Conservation (phyloP, 2,329 filamentous ascomycete genomes). For the Didymella arachidicola region DNA sequence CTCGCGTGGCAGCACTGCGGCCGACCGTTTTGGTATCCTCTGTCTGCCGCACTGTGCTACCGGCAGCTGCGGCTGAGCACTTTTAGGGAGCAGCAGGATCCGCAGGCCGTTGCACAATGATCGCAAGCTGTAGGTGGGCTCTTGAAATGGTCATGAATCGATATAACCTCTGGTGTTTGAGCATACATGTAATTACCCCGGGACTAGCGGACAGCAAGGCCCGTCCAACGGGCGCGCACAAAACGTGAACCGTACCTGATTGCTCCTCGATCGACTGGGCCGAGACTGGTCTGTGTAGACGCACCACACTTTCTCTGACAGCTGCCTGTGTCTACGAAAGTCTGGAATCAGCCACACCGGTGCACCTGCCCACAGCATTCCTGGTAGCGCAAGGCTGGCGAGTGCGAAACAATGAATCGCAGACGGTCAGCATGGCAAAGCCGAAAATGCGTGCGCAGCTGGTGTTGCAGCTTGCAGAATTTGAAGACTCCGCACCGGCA, state of each 20-base stretch:
- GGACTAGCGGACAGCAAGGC: neutral
- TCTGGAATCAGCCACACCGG: conserved; percentile 14
- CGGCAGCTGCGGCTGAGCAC: conserved; percentile 5
- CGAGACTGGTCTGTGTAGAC: conserved; percentile 9
- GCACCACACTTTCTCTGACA: conserved; percentile 11
- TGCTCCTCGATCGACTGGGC: conserved; percentile 1
- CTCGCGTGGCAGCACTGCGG: conserved; percentile 3
- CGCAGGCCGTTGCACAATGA: neutral
- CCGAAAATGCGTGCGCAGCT: conserved; percentile 1
- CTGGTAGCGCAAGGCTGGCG: conserved; percentile 5
- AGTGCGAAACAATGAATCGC: conserved; percentile 1
- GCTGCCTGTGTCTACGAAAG: conserved; percentile 7
- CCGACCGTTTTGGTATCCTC: neutral
- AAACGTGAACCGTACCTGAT: neutral
- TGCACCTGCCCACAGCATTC: conserved; percentile 2
- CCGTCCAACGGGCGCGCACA: neutral
- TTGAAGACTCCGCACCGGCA: conserved; percentile 6
- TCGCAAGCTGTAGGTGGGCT: neutral
- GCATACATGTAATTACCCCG: neutral
- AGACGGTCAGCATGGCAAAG: conserved; percentile 11
- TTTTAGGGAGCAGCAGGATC: neutral
- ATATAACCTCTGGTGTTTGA: neutral
- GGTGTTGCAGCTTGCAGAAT: conserved; percentile 5
- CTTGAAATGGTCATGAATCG: neutral
- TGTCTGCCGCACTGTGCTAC: neutral